A percentile compares a stretch with the other conserved stretches of the same genome.
Evolutionary conservation across 1,139 yeast species (phyloP).

Genomic region (Yamadazyma oceani): DNA sequence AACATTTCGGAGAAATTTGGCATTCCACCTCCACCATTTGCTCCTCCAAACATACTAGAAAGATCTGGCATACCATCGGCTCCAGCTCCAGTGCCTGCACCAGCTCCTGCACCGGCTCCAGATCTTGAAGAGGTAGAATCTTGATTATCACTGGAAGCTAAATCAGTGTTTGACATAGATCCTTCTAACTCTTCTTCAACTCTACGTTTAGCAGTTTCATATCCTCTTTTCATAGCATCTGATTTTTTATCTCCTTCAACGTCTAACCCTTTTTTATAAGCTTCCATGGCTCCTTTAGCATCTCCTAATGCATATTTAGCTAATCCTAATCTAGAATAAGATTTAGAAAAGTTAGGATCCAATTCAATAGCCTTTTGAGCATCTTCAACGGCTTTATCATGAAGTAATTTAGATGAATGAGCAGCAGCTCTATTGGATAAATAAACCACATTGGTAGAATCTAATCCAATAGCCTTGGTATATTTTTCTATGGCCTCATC

Average conservation of each 20-base stretch:
- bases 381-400: constrained; percentile 77
- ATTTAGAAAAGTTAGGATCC: constrained; percentile 83
- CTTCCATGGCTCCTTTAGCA: constrained; percentile 84
- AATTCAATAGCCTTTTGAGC: constrained; percentile 77
- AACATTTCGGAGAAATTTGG: constrained; percentile 58
- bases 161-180: constrained; percentile 29
- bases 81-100: constrained; percentile 55
- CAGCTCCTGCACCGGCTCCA: constrained; percentile 33
- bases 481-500: constrained; percentile 71
- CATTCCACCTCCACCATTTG: constrained; percentile 65
- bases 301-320: constrained; percentile 91
- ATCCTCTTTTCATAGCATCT: constrained; percentile 91
- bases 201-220: constrained; percentile 86
- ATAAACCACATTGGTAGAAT: constrained; percentile 77
- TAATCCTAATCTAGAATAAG: constrained; percentile 91
- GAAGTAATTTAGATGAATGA: constrained; percentile 73
- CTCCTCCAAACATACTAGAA: constrained; percentile 60
- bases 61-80: constrained; percentile 77
- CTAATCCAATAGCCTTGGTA: constrained; percentile 74
- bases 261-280: constrained; percentile 83
- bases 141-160: constrained; percentile 16
- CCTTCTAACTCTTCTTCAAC: constrained; percentile 70
- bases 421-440: constrained; percentile 98
- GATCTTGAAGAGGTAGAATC: constrained; percentile 11
- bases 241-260: constrained; percentile 83